A percentile compares a stretch with the other conserved stretches of the same genome.
phyloP scores from a whole-genome alignment of 257 asterid species.

The Ilex asprella region DNA sequence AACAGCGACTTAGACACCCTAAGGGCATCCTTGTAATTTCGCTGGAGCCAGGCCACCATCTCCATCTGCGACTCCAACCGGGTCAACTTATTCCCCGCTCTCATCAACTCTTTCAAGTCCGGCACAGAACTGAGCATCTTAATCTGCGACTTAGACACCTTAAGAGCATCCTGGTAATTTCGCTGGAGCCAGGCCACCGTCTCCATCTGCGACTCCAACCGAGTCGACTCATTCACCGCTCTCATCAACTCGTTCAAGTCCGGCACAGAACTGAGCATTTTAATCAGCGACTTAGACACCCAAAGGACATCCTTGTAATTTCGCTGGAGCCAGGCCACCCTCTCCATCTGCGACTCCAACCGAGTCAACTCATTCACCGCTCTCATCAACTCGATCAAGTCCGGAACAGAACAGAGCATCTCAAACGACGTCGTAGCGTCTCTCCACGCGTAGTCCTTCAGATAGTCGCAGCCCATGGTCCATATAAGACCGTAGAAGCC shows the following conservation, averaged over 20 bases:
- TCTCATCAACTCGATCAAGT: slow-evolving; percentile 44
- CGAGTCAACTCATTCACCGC: slow-evolving; percentile 39
- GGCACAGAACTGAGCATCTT: slow-evolving; percentile 33
- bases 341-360: slow-evolving; percentile 41
- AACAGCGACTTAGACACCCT: slow-evolving; percentile 41
- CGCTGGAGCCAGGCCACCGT: slow-evolving; percentile 53
- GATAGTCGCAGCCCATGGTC: slow-evolving; percentile 57
- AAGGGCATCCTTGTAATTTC: slow-evolving; percentile 45
- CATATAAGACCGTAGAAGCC: slow-evolving; percentile 53
- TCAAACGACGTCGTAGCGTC: slow-evolving; percentile 31
- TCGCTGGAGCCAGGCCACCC: slow-evolving; percentile 50
- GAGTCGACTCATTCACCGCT: slow-evolving; percentile 36
- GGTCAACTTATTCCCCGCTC: slow-evolving; percentile 35
- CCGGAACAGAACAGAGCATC: slow-evolving; percentile 39
- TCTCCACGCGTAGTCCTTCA: slow-evolving; percentile 56
- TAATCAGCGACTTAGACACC: slow-evolving; percentile 2
- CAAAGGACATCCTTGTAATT: slow-evolving; percentile 43
- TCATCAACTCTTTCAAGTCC: slow-evolving; percentile 50
- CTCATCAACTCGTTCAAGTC: slow-evolving; percentile 51
- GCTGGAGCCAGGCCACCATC: slow-evolving; percentile 53
- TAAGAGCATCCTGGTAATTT: slow-evolving; percentile 42
- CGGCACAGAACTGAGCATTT: slow-evolving; percentile 21
- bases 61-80: slow-evolving; percentile 39
- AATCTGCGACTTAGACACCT: slow-evolving; percentile 35
- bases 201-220: slow-evolving; percentile 40